Conservation (phyloP, 1,284 basidiomycete genomes). For the Heterobasidion occidentale region DNA sequence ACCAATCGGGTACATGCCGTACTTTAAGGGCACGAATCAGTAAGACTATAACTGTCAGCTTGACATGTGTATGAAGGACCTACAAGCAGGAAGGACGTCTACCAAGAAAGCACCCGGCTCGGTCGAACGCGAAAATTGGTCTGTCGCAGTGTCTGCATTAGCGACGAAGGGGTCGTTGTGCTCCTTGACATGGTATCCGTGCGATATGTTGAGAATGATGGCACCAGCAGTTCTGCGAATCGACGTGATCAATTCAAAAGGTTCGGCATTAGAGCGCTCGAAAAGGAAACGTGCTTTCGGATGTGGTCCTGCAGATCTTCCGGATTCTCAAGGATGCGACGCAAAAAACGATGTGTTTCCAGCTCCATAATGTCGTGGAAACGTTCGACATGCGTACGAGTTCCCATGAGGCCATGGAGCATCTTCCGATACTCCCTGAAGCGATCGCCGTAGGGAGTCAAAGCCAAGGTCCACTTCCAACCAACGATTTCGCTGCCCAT, state of each 20-base stretch:
- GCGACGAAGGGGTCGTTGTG: constrained; percentile 48
- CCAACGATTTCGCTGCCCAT: constrained; percentile 19
- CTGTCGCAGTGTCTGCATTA: constrained; percentile 46
- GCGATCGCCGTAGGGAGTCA: constrained; percentile 16
- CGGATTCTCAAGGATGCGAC: not conserved
- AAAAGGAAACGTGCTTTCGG: not conserved
- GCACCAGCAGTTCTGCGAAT: constrained; percentile 43
- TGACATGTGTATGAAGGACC: not conserved
- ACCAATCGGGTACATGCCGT: constrained; percentile 15
- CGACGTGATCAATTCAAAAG: not conserved
- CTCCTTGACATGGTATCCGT: constrained; percentile 54
- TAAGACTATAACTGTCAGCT: not conserved
- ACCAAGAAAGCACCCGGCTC: not conserved
- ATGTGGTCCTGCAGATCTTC: not conserved
- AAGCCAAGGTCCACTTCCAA: constrained; percentile 12
- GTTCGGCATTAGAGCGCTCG: not conserved
- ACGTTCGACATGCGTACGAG: constrained; percentile 7
- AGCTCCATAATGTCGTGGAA: constrained; percentile 18
- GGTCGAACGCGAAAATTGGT: constrained; percentile 22
- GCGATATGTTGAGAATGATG: constrained; percentile 50
- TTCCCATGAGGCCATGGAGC: constrained; percentile 19
- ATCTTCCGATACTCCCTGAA: constrained; percentile 11
- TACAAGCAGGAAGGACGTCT: not conserved
- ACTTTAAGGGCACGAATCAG: not conserved
- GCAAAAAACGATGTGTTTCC: constrained; percentile 13